A percentile compares a stretch with the other conserved stretches of the same genome.
Evolutionary conservation across 768 basidiomycete genomes (phyloP).

Genomic region (Cantharellus cinnabarinus): DNA sequence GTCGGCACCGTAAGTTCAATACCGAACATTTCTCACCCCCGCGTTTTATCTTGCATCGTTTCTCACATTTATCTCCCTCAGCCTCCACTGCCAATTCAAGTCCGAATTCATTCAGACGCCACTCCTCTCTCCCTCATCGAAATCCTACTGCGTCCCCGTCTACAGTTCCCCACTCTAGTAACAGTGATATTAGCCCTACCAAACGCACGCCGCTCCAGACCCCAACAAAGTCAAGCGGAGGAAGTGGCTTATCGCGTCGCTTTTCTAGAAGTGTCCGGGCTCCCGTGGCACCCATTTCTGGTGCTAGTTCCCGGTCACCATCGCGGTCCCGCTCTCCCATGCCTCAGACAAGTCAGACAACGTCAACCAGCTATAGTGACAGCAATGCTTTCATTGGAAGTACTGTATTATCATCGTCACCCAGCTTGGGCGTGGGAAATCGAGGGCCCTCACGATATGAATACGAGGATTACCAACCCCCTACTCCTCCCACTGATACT

Average conservation of each 20-base stretch:
- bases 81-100: slow-evolving; percentile 17
- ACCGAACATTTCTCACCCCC: slow-evolving; percentile 17
- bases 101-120: slow-evolving; percentile 38
- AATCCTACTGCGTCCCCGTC: not conserved
- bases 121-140: slow-evolving; percentile 13
- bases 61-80: slow-evolving; percentile 21
- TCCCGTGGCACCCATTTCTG: slow-evolving; percentile 30
- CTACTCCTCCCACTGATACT: slow-evolving; percentile 51
- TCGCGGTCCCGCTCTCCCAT: slow-evolving; percentile 89
- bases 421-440: not conserved
- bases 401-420: not conserved
- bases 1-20: slow-evolving; percentile 6
- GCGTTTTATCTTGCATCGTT: slow-evolving; percentile 53
- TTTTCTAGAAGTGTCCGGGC: slow-evolving; percentile 36
- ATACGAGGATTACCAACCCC: slow-evolving; percentile 14
- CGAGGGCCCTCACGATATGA: not conserved
- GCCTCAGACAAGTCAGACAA: slow-evolving; percentile 24
- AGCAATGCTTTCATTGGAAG: not conserved
- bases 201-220: slow-evolving; percentile 17
- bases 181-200: slow-evolving; percentile 27
- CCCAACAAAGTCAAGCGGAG: slow-evolving; percentile 14
- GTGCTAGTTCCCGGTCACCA: slow-evolving; percentile 77
- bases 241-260: slow-evolving; percentile 38
- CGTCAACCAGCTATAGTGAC: not conserved
- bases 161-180: not conserved